A percentile compares a stretch with the other conserved stretches of the same genome.
Evolutionary conservation across 805 yeast species (phyloP).

Genomic region (Wickerhamiella alocasiicola): DNA sequence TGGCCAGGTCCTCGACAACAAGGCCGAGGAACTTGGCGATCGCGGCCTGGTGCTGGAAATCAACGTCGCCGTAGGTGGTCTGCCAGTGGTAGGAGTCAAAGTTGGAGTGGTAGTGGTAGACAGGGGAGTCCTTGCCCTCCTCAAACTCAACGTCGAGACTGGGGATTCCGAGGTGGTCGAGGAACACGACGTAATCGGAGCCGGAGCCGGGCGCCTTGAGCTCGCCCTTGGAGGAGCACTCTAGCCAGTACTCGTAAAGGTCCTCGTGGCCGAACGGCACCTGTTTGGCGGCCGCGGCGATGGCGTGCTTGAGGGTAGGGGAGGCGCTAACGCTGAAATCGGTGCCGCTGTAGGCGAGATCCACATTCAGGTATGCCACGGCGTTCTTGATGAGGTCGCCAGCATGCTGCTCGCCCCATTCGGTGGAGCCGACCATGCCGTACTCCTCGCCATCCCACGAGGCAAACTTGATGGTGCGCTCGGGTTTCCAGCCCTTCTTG

Average conservation of each 20-base stretch:
- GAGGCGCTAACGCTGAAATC: constrained; percentile 41
- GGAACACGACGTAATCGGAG: constrained; percentile 44
- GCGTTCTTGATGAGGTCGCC: constrained; percentile 36
- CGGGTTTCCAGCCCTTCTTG: constrained; percentile 59
- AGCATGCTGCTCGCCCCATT: constrained; percentile 54
- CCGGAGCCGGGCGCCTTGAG: constrained; percentile 53
- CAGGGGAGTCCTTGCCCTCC: constrained; percentile 36
- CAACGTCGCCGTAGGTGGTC: constrained; percentile 49
- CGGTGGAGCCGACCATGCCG: constrained; percentile 66
- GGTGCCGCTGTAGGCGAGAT: constrained; percentile 50
- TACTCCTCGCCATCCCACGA: constrained; percentile 78
- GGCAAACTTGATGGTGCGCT: constrained; percentile 54
- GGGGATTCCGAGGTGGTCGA: constrained; percentile 33
- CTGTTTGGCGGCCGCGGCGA: constrained; percentile 34
- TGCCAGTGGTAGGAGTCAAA: constrained; percentile 66
- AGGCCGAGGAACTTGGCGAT: constrained; percentile 44
- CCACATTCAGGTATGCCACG: constrained; percentile 58
- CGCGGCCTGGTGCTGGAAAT: constrained; percentile 45
- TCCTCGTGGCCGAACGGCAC: constrained; percentile 36
- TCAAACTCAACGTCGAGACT: constrained; percentile 45
- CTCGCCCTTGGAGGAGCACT: constrained; percentile 18
- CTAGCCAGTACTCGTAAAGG: constrained; percentile 28
- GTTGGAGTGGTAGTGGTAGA: constrained; percentile 66
- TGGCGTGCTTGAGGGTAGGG: constrained; percentile 41
- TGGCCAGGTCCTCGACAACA: constrained; percentile 37